Base-by-base conservation (phyloP, 345 rosid genomes). In the Cardiospermum halicacabum region DNA sequence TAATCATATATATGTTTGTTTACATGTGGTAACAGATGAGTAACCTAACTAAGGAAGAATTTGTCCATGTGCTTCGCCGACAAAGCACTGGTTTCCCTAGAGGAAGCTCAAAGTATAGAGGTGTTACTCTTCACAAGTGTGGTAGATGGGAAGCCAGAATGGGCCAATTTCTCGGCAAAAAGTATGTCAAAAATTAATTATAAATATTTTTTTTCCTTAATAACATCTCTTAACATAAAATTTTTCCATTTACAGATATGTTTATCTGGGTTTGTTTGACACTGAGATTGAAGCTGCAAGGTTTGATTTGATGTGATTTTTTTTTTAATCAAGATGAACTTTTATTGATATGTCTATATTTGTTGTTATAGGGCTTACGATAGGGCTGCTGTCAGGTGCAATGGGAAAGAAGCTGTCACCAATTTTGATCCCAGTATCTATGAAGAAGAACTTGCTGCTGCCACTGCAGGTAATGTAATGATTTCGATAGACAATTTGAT, bases 91-190 rank as follows among this genome's bases (percentile, higher is more conserved):
- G 97, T 25, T 85, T 83, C 72, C 99, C 96, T 3, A 71, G 99
- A 70, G 99, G 99, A 48, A 94, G 96, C 75, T 94, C 97, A 34
- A 94, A 91, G 70, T 94, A 85, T 73, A 88, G 97, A 72, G 99
- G 99, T 5, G 99, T 94, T 13, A 94, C 96, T 58, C 84, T 94
- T 81, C 99, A 94, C 72, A 94, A 94, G 73, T 91, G 99, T 81
- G 97, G 97, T 4, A 75, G 99, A 78, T 94, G 99, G 99, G 99
- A 94, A 77, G 88, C 97, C 62, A 72, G 99, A 27, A 81, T 94
- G 93, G 99, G 97, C 51, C 99, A 94, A 78, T 85, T 94, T 64
- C 70, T 94, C 3, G 90, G 92, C 72, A 94, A 87, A 78, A 94
- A 94, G 97, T 94, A 88, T 51, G 28, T 24, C 4, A 12, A 15